phyloP scores from a whole-genome alignment of 805 yeast genomes.

The Ogataea trehaloabstinens region DNA sequence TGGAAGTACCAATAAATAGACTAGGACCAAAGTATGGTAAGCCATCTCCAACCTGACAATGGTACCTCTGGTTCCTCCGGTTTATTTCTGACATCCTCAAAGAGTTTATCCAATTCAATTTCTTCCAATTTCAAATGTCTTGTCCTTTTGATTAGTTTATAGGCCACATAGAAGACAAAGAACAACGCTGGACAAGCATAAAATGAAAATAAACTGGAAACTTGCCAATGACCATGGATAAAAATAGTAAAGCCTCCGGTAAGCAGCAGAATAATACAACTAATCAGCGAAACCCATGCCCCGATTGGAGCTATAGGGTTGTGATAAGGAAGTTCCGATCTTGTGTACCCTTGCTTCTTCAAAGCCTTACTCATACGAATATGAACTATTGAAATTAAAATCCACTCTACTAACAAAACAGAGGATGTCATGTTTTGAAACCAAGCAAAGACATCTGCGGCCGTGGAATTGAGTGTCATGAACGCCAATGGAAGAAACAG shows the following conservation, averaged over 20 bases:
- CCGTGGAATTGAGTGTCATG: slow-evolving; percentile 55
- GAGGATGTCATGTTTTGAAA: slow-evolving; percentile 57
- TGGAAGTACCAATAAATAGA: neutral
- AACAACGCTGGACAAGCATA: slow-evolving; percentile 27
- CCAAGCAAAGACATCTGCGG: slow-evolving; percentile 61
- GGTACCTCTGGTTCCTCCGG: slow-evolving; percentile 27
- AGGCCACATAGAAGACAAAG: slow-evolving; percentile 28
- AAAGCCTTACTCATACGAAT: slow-evolving; percentile 33
- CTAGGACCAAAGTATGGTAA: slow-evolving; percentile 15
- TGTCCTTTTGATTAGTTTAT: slow-evolving; percentile 35
- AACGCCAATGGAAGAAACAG: slow-evolving; percentile 51
- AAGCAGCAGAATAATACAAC: slow-evolving; percentile 28
- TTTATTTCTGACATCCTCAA: slow-evolving; percentile 30
- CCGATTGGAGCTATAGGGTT: slow-evolving; percentile 26
- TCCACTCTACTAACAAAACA: slow-evolving; percentile 59
- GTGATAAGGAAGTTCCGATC: slow-evolving; percentile 34
- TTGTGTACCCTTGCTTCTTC: slow-evolving; percentile 38
- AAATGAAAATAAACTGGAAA: slow-evolving; percentile 24
- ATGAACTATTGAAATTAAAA: slow-evolving; percentile 46
- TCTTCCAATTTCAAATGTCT: slow-evolving; percentile 35
- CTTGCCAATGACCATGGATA: slow-evolving; percentile 30
- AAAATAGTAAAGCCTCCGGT: slow-evolving; percentile 38
- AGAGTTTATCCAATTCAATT: slow-evolving; percentile 38
- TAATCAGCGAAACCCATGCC: slow-evolving; percentile 33
- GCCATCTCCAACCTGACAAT: slow-evolving; percentile 15